Base-by-base conservation (phyloP, 257 asterid species). In the Marsdenia floribunda region DNA sequence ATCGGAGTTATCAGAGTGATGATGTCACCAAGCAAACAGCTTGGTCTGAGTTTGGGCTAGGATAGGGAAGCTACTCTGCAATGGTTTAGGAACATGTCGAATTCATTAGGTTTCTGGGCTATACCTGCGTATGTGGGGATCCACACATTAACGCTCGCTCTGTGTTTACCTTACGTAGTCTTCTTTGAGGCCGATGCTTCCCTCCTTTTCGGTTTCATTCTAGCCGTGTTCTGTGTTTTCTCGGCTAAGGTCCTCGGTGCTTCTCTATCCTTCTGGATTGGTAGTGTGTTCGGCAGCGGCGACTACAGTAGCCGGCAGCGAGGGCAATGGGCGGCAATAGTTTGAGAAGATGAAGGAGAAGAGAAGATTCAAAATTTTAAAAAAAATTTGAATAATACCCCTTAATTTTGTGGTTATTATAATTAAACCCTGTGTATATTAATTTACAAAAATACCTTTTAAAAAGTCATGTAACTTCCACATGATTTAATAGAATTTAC, bases 131-230 rank as follows among this genome's bases (percentile, higher is more conserved):
- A 92, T 76, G 85, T 94, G 4, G 98, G 88, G 22, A 55, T 92
- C 38, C 99, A 92, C 87, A 90, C 99, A 4, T 74, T 94, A 29
- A 89, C 96, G 0, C 81, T 94, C 3, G 90, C 99, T n/a, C 86
- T 92, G 0, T 94, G 99, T 86, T 84, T 94, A 15, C 99, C 99
- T 2, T 88, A 82, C 70, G 99, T 97, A 19, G 92, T 94, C 14
- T 89, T 92, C 81, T 90, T 94, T 53, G 97, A 94, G 86, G 95
- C 97, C 26, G 99, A 91, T 21, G 99, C 99, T 70, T 90, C 99
- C 29, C 82, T 94, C 68, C 88, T 94, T 63, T 94, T 94, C 80
- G 97, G 98, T 47, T 92, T 94, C 71, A 75, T 88, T 68, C 97
- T 97, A 18, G 97, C 97, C 58, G 91, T 91, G 64, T 72, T 88